A percentile compares a stretch with the other conserved stretches of the same genome.
These are phyloP conservation scores for slime mould (Dictyostelium discoideum) DNA, from an alignment of 78 protist genomes.

Conservation along the genomic window dicty_2.7 NC_007091.3:1104001-1104500, in stretches of 20 bases:
- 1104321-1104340: constrained; percentile 94
- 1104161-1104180: constrained; percentile 82
- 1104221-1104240: constrained; percentile 99
- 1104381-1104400: constrained; percentile 93
- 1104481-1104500: constrained; percentile 79
- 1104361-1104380: constrained; percentile 89
- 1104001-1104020: constrained; percentile 99
- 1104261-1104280: constrained; percentile 95
- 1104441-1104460: constrained; percentile 98
- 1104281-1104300: constrained; percentile 94
- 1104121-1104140: constrained; percentile 98
- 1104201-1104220: constrained; percentile 97
- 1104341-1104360: constrained; percentile 85
- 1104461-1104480: constrained; percentile 89
- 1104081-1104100: constrained; percentile 37
- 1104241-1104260: constrained; percentile 84
- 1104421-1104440: constrained; percentile 98
- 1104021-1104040: constrained; percentile 97
- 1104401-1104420: constrained; percentile 94
- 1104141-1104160: constrained; percentile 93
- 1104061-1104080: constrained; percentile 83
- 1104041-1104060: constrained; percentile 96
- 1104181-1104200: constrained; percentile 96
- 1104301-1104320: constrained; percentile 99
- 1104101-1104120: constrained; percentile 96